Evolutionary conservation across 306 rosid genomes (phyloP).

Genomic region (Cucurbita argyrosperma): DNA sequence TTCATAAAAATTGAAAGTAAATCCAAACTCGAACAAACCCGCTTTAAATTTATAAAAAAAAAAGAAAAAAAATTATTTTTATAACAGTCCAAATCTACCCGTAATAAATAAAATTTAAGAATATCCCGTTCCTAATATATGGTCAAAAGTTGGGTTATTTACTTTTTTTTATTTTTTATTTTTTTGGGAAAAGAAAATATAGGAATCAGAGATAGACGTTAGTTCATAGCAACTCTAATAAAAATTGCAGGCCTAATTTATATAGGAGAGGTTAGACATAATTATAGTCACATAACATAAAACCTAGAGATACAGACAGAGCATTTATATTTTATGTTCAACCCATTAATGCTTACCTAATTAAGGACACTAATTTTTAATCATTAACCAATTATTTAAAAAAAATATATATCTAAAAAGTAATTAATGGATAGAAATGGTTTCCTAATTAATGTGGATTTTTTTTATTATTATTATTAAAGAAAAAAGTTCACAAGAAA

Average conservation of each 20-base stretch:
- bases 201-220: background rate
- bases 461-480: too few relatives aligned
- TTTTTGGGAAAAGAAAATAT: background rate
- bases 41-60: too few relatives aligned
- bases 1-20: background rate
- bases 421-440: background rate
- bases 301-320: background rate
- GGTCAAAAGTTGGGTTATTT: background rate
- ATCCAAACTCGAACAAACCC: background rate
- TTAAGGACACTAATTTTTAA: background rate
- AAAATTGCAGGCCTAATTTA: background rate
- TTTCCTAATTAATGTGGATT: background rate
- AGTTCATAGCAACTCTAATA: background rate
- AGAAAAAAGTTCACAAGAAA: too few relatives aligned
- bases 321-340: background rate
- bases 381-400: too few relatives aligned
- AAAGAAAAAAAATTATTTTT: too few relatives aligned
- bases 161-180: too few relatives aligned
- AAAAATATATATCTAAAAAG: too few relatives aligned
- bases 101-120: background rate
- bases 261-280: background rate
- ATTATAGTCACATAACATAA: background rate
- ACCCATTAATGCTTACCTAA: background rate
- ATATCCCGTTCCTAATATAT: background rate
- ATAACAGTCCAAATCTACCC: too few relatives aligned